Conservation (phyloP, 176 grass and related monocot species). For the Bolboschoenus planiculmis region DNA sequence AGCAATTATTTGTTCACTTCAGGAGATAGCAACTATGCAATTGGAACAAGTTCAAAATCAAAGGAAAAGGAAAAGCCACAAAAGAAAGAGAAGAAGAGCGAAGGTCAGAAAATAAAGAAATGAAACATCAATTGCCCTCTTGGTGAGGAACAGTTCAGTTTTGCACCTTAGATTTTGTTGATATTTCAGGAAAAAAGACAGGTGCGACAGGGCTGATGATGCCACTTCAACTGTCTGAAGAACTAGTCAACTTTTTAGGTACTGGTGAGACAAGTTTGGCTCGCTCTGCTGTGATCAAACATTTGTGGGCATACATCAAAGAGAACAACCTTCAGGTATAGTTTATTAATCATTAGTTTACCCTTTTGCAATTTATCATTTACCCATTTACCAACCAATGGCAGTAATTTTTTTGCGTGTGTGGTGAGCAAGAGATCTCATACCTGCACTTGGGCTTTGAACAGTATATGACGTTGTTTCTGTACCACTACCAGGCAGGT, state of each 20-base stretch:
- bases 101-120: constrained; percentile 51
- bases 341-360: neutral
- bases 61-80: constrained; percentile 70
- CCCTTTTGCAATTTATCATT: neutral
- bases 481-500: neutral
- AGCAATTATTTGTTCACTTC: neutral
- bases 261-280: constrained; percentile 85
- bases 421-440: neutral
- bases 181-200: constrained; percentile 45
- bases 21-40: constrained; percentile 6
- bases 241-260: constrained; percentile 79
- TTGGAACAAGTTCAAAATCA: constrained; percentile 46
- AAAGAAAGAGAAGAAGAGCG: constrained; percentile 73
- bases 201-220: constrained; percentile 53
- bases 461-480: neutral
- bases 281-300: constrained; percentile 78
- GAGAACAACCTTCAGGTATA: constrained; percentile 84
- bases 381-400: neutral
- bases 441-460: neutral
- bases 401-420: neutral
- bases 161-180: neutral
- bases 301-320: constrained; percentile 94
- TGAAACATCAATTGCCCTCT: constrained; percentile 26
- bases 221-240: constrained; percentile 81
- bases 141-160: neutral